Base-by-base conservation (phyloP, 495 filamentous ascomycete species). In the Achaetomiella virescens region DNA sequence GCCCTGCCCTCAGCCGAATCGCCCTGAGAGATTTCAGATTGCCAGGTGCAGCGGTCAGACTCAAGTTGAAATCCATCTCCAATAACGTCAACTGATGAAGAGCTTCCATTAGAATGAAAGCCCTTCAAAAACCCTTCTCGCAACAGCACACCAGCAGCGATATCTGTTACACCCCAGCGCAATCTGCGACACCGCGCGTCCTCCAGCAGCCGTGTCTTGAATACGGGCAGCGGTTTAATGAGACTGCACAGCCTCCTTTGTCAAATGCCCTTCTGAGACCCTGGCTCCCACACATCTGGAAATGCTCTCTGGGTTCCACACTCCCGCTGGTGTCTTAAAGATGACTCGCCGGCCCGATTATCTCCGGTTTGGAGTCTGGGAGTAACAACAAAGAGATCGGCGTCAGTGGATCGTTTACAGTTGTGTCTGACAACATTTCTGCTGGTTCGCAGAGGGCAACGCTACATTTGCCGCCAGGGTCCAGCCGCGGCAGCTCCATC, bases 231-330 rank as follows among this genome's bases (percentile, higher is more conserved):
- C 15, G 38, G 15, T 3, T 7, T 41, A 40, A 29, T 6, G 21
- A 46, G 25, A 15, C 33, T 61, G 54, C 59, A 61, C 59, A 58
- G 59, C 59, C 59, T 18, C 59, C 54, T 52, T 43, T 47, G 20
- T 49, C 46, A 29, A 47, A 14, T 44, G 24, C 31, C 15, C 45
- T n/a, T 37, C 40, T 42, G 50, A 48, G 45, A 56, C 52, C 58
- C 29, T 22, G 22, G 41, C 42, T 27, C 44, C 46, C 20, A 25
- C 43, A 31, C 25, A 3, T 15, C 10, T 31, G 27, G 27, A 9
- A 31, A 31, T 4, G 9, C 5, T 4, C 5, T 31, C 5, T 31
- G 27, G 27, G 38, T 31, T 36, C 38, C 50, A 52, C 50, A 22
- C 5, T 17, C 25, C 14, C 38, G 6, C 11, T 3, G 3, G 5